Conservation (phyloP, 352 stramenopile species). For the Stephanocyclus meneghinianus region DNA sequence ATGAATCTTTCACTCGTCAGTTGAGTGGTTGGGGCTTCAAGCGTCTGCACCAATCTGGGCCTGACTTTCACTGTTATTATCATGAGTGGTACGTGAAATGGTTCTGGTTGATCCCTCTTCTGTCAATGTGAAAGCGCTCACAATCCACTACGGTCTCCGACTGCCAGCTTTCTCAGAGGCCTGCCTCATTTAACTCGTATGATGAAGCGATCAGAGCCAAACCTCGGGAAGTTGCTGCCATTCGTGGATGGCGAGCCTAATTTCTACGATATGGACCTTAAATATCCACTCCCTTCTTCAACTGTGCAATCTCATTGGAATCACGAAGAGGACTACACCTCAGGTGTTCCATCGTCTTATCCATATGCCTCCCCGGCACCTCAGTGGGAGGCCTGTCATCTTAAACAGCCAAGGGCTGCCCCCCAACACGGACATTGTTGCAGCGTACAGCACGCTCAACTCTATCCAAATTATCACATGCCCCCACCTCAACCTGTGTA, state of each 20-base stretch:
- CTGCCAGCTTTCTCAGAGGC: constrained; percentile 38
- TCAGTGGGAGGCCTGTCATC: neutral
- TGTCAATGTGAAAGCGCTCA: neutral
- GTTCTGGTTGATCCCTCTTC: neutral
- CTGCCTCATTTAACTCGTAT: constrained; percentile 33
- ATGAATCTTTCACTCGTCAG: constrained; percentile 24
- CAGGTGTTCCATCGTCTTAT: neutral
- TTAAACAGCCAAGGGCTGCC: neutral
- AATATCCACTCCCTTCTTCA: constrained; percentile 11
- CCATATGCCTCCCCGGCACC: neutral
- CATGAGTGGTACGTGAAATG: constrained; percentile 14
- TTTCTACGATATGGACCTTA: constrained; percentile 18
- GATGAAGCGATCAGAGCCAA: constrained; percentile 12
- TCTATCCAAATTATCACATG: neutral
- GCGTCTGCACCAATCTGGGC: constrained; percentile 47
- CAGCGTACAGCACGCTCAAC: neutral
- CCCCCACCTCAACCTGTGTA: neutral
- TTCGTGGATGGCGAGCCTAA: constrained; percentile 19
- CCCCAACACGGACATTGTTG: neutral
- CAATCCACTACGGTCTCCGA: constrained; percentile 18
- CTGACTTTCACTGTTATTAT: constrained; percentile 35
- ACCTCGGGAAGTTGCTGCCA: constrained; percentile 15
- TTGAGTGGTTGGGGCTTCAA: constrained; percentile 68
- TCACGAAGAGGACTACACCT: neutral
- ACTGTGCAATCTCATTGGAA: neutral